Percentiles rank a stretch among this genome's conserved stretches.
Evolutionary conservation across 1,284 basidiomycete species (phyloP).

Genomic region (Trichosporon ovoides): DNA sequence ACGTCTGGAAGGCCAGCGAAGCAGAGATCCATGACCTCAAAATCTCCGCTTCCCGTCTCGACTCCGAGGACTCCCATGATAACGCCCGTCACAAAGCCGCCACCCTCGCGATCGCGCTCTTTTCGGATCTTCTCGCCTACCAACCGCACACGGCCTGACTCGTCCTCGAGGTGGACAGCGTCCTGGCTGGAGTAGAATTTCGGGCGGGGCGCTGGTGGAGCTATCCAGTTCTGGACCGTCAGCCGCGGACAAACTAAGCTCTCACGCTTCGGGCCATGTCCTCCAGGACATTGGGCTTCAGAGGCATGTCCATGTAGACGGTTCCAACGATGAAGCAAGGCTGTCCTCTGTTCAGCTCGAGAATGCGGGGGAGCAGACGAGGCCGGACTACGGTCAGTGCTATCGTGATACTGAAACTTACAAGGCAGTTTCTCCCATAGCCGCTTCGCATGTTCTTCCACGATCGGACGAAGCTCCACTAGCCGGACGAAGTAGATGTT

Average conservation of each 20-base stretch:
- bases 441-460: slow-evolving; percentile 60
- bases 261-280: slow-evolving; percentile 88
- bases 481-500: slow-evolving; percentile 86
- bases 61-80: slow-evolving; percentile 84
- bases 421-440: slow-evolving; percentile 65
- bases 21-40: slow-evolving; percentile 88
- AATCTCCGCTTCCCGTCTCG: slow-evolving; percentile 83
- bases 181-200: slow-evolving; percentile 78
- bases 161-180: slow-evolving; percentile 85
- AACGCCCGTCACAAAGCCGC: slow-evolving; percentile 74
- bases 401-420: slow-evolving; percentile 27
- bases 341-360: slow-evolving; percentile 78
- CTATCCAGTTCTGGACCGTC: slow-evolving; percentile 69
- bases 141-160: slow-evolving; percentile 82
- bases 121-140: slow-evolving; percentile 60
- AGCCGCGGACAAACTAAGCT: neutral
- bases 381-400: slow-evolving; percentile 58
- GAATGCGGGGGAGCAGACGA: slow-evolving; percentile 69
- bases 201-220: slow-evolving; percentile 65
- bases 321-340: slow-evolving; percentile 91
- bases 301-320: slow-evolving; percentile 94
- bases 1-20: slow-evolving; percentile 75
- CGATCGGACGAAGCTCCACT: slow-evolving; percentile 58
- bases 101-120: slow-evolving; percentile 49
- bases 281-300: slow-evolving; percentile 94